Evolutionary conservation across 805 yeast genomes (phyloP), one percentile per base, ranked within the genome.

Genomic region (Saccharomycopsis babjevae): DNA sequence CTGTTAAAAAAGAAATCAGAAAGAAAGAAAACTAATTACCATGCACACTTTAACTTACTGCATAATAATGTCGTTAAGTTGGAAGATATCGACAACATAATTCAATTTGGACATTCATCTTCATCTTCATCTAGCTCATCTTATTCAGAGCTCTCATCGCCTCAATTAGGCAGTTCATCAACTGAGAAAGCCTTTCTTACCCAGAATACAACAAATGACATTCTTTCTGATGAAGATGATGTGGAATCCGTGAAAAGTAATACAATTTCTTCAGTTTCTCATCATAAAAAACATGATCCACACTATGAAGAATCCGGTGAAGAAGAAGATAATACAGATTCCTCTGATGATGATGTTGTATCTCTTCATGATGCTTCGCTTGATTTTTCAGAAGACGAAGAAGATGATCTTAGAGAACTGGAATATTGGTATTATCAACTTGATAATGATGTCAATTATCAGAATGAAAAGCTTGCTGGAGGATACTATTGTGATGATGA

Each of bases 401-500:
- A 39, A 57, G 52, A 57, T 25, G 59, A 52, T 18, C 3, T 34
- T 18, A 32, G 40, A 22, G 52, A 46, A 22, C 32, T 46, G 52
- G 52, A 46, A 25, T 46, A 46, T 25, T 46, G 52, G 32, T 28
- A 55, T 55, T 38, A 55, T 8, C 46, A 55, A 34, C 43, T 52
- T 16, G 60, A 50, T 5, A 34, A 38, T 18, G 40, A 38, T 11
- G 36, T 20, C 5, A 50, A 40, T 18, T 32, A 22, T 22, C 56
- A 59, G 28, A 20, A 46, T 36, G 62, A 59, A 18, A 36, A 30
- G 13, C 34, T 30, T 11, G n/a, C 56, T 18, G 52, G 34, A 4
- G 50, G 52, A n/a, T 54, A 40, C 42, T 25, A 42, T 28, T 10
- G 52, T 22, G 39, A 39, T 18, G 57, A 57, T 18, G 62, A 59